Evolutionary conservation across 2,329 filamentous ascomycete species (phyloP).

Genomic region (Metarhizium robertsii): DNA sequence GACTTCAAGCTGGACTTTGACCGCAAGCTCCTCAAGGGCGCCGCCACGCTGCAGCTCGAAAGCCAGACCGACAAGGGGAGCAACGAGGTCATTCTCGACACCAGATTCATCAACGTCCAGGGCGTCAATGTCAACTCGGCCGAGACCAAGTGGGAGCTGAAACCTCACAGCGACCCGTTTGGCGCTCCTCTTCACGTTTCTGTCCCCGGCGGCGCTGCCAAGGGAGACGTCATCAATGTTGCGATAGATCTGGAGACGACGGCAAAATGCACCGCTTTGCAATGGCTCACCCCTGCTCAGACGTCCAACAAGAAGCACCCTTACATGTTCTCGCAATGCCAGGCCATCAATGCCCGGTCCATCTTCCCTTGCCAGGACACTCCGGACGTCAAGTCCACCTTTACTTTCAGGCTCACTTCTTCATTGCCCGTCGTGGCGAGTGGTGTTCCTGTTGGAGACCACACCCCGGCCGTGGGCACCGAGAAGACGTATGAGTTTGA

Average conservation of each 20-base stretch:
- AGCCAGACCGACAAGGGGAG: constrained; percentile 65
- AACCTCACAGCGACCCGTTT: constrained; percentile 62
- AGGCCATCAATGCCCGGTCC: constrained; percentile 89
- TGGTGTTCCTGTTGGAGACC: constrained; percentile 51
- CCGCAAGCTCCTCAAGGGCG: constrained; percentile 65
- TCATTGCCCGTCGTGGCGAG: constrained; percentile 86
- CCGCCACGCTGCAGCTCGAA: constrained; percentile 66
- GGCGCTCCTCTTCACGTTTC: constrained; percentile 60
- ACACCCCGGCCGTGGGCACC: constrained; percentile 32
- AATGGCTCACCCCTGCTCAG: constrained; percentile 90
- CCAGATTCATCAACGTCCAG: constrained; percentile 69
- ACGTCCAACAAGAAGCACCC: constrained; percentile 93
- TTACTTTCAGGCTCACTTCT: constrained; percentile 80
- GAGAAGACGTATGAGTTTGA: constrained; percentile 72
- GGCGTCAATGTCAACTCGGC: constrained; percentile 61
- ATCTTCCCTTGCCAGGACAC: constrained; percentile 97
- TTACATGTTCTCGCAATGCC: constrained; percentile 97
- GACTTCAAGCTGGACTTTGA: constrained; percentile 80
- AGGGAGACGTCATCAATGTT: constrained; percentile 43
- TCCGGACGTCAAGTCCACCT: constrained; percentile 93
- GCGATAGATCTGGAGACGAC: constrained; percentile 73
- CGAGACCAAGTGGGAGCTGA: constrained; percentile 57
- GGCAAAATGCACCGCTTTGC: constrained; percentile 78
- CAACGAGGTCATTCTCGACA: constrained; percentile 76
- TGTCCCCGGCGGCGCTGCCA: constrained; percentile 44